Base-by-base conservation (phyloP, 2,329 filamentous ascomycete species). In the Apiospora marii region DNA sequence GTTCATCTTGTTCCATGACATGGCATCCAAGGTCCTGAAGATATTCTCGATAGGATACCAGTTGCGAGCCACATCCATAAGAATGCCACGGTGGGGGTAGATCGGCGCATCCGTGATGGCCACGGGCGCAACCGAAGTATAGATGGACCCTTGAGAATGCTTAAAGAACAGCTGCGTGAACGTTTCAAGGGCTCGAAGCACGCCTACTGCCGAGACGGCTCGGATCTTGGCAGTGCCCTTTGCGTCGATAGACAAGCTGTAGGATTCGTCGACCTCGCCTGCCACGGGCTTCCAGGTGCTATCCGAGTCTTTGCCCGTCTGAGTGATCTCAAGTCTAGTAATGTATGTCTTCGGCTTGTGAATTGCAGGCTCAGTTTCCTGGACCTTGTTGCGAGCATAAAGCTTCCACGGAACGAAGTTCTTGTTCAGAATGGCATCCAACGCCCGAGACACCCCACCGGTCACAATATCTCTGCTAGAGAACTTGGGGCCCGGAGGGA, bases 1-100 rank as follows among this genome's bases (percentile, higher is more conserved):
- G 83, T 96, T 96, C 86, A 96, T 88, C 84, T 97, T 96, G 84
- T 92, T 94, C 88, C 91, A 94, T 1, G 92, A 85, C 75, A 93
- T 83, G 53, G 91, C 92, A 79, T 97, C 93, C 75, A 98, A 93
- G 70, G 91, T 94, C 69, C 91, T 90, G 78, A 91, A 87, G 76
- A 97, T 91, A 77, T 93, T 89, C 4, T 85, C 81, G 34, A 93
- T 84, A 0, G 89, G 87, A 81, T 92, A 93, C 83, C 88, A 96
- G 78, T 91, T 92, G 73, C 95, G 88, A 3, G 93, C 88, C 58
- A 94, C 90, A 79, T 97, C 95, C 77, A 97, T 85, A 77, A 96
- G 92, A 70, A 97, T 82, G 16, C 95, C 94, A 64, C 95, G 91
- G 82, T 97, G 93, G 19, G 87, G 82, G 81, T 94, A 97, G 78